A percentile compares a stretch with the other conserved stretches of the same genome.
Evolutionary conservation across 306 rosid genomes (phyloP).

Genomic region (Lotus japonicus): DNA sequence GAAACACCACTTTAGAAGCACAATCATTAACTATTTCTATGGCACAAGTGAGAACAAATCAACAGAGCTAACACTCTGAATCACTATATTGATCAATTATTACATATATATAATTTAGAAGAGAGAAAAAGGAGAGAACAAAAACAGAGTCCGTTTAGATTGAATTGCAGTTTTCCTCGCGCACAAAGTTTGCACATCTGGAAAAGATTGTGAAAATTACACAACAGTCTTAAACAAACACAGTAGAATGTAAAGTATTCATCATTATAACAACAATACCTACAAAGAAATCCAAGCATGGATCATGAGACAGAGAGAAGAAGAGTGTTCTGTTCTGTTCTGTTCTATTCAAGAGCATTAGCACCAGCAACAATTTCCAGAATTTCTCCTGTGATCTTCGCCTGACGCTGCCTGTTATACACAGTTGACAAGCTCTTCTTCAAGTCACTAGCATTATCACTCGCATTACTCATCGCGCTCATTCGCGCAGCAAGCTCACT

Average conservation of each 20-base stretch:
- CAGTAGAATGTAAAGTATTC: slow-evolving; percentile 7
- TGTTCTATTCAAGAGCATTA: slow-evolving; percentile 32
- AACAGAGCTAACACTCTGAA: slow-evolving; percentile 18
- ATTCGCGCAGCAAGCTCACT: slow-evolving; percentile 91
- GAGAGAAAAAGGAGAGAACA: background rate
- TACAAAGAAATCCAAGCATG: slow-evolving; percentile 24
- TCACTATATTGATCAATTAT: slow-evolving; percentile 20
- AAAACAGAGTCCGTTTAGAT: slow-evolving; percentile 15
- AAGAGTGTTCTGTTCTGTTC: background rate
- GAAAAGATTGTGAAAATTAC: slow-evolving; percentile 24
- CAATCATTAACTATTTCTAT: background rate
- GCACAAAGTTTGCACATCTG: slow-evolving; percentile 10
- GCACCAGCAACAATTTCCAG: slow-evolving; percentile 95
- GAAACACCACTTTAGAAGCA: background rate
- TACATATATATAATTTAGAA: slow-evolving; percentile 23
- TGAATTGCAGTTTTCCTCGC: slow-evolving; percentile 25
- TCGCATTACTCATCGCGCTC: slow-evolving; percentile 87
- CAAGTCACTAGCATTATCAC: slow-evolving; percentile 67
- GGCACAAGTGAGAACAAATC: slow-evolving; percentile 2
- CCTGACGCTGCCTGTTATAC: slow-evolving; percentile 82
- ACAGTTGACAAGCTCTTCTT: slow-evolving; percentile 48
- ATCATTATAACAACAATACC: slow-evolving; percentile 25
- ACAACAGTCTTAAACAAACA: slow-evolving; percentile 23
- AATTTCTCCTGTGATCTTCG: slow-evolving; percentile 87
- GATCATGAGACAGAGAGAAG: background rate